A percentile compares a stretch with the other conserved stretches of the same genome.
Evolutionary conservation across 2,329 filamentous ascomycete genomes (phyloP).

Genomic region (Scytalidium lignicola): DNA sequence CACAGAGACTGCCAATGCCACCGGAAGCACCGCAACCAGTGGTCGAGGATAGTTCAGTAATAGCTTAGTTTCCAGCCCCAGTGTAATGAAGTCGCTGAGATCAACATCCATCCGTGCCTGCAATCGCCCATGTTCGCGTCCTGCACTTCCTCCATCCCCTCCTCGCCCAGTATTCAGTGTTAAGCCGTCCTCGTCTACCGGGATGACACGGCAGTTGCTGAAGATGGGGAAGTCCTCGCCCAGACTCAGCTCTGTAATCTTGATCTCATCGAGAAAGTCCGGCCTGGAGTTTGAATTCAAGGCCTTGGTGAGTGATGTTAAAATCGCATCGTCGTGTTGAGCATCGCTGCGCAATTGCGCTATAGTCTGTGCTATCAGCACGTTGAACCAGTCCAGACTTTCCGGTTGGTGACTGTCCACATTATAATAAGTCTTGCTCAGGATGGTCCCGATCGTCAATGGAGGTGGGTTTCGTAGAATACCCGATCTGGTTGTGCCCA

Average conservation of each 20-base stretch:
- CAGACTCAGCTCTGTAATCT: conserved; percentile 86
- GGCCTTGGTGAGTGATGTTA: conserved; percentile 76
- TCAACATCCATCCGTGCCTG: conserved; percentile 98
- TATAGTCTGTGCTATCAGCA: conserved; percentile 64
- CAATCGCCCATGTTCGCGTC: conserved; percentile 64
- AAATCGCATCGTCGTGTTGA: conserved; percentile 83
- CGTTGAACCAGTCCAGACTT: conserved; percentile 98
- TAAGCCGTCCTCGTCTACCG: conserved; percentile 74
- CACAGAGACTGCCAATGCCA: conserved; percentile 85
- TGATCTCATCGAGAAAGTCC: conserved; percentile 89
- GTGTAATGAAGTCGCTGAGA: conserved; percentile 88
- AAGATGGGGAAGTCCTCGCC: conserved; percentile 98
- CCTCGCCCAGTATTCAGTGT: conserved; percentile 37
- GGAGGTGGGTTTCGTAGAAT: conserved; percentile 68
- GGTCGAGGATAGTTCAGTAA: conserved; percentile 93
- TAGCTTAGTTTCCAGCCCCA: conserved; percentile 91
- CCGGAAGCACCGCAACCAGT: conserved; percentile 80
- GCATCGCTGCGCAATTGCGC: conserved; percentile 92
- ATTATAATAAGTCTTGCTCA: conserved; percentile 97
- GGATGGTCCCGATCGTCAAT: conserved; percentile 86
- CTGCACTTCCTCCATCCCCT: conserved; percentile 25
- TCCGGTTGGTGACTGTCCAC: conserved; percentile 93
- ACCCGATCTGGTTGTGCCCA: conserved; percentile 62
- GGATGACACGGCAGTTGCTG: conserved; percentile 94
- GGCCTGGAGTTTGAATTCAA: conserved; percentile 85